Evolutionary conservation across 2,329 filamentous ascomycete species (phyloP), one percentile per base, ranked within the genome.

Genomic region (Geosmithia morbida): DNA sequence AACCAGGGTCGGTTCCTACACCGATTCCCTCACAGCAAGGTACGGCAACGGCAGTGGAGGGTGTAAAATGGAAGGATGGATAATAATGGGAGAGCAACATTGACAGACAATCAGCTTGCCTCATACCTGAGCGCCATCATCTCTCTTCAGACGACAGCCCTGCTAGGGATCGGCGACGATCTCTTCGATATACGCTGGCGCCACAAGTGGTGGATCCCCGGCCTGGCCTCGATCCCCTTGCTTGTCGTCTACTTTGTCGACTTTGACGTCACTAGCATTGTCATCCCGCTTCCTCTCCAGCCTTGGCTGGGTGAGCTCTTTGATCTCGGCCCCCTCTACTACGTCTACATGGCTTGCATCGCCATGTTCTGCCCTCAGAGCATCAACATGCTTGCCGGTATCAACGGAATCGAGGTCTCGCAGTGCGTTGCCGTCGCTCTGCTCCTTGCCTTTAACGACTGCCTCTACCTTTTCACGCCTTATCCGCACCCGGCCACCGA

Each of bases 341-440:
- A 98, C 68, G 69, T 83, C 59, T 98, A 97, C 73, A 98, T 98
- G 92, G 87, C 87, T 46, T 83, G 85, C 48, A 77, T 98, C 55
- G 86, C 90, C 61, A 98, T 98, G 64, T 98, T 98, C 70, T 94
- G 88, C 55, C 89, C 92, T 7, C 97, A 98, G 68, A 88, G 87
- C 64, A 98, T 98, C 76, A 98, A 98, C 71, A 98, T 98, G 67
- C 72, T 98, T n/a, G 92, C 92, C 0, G 92, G 92, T n/a, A 87
- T 98, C 65, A 98, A 98, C 64, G 92, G 92, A 48, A 92, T 98
- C 61, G 92, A 98, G 64, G 92, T 97, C 48, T 81, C 85, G 11
- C 92, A 98, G 67, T 96, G 88, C 50, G 71, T 98, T 52, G 85
- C 95, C 52, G 87, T 98, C 60, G 90, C 89, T 22, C 64, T 81